Evolutionary conservation across 2,329 filamentous ascomycete species (phyloP).

Genomic region (Fusarium penzigii): DNA sequence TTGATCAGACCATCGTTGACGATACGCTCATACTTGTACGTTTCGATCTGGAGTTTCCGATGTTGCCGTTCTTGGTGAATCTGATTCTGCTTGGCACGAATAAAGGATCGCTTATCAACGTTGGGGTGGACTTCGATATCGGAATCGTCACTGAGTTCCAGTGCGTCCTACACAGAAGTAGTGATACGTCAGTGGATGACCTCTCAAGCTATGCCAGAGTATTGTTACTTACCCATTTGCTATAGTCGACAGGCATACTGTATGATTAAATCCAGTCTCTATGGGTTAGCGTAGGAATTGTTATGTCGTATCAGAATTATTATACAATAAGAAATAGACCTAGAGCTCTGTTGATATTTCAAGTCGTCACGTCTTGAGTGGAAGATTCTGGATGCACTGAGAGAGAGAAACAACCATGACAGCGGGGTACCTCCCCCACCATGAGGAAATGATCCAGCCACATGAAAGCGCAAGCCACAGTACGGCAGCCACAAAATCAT

Average conservation of each 20-base stretch:
- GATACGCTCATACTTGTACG: constrained; percentile 86
- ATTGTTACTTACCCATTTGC: constrained; percentile 62
- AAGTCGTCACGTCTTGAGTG: constrained; percentile 8
- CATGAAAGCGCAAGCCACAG: constrained; percentile 3
- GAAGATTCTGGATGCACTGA: constrained; percentile 30
- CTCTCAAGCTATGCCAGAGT: neutral
- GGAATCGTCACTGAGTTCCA: constrained; percentile 97
- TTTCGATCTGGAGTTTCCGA: constrained; percentile 85
- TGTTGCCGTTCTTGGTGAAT: constrained; percentile 90
- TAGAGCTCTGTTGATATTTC: neutral
- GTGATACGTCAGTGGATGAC: constrained; percentile 7
- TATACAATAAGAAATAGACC: neutral
- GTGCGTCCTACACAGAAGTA: constrained; percentile 62
- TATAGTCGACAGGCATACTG: constrained; percentile 59
- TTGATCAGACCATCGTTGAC: constrained; percentile 89
- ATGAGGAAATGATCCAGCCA: constrained; percentile 9
- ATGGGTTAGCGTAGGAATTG: no score
- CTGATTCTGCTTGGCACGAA: constrained; percentile 95
- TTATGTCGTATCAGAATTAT: neutral
- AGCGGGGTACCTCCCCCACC: constrained; percentile 30
- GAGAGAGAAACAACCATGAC: constrained; percentile 20
- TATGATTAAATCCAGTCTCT: neutral
- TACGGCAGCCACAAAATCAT: constrained; percentile 1
- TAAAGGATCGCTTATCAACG: constrained; percentile 97
- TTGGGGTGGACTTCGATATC: constrained; percentile 99